Conservation (phyloP, 441 rosid species). For the Adansonia grandidieri region DNA sequence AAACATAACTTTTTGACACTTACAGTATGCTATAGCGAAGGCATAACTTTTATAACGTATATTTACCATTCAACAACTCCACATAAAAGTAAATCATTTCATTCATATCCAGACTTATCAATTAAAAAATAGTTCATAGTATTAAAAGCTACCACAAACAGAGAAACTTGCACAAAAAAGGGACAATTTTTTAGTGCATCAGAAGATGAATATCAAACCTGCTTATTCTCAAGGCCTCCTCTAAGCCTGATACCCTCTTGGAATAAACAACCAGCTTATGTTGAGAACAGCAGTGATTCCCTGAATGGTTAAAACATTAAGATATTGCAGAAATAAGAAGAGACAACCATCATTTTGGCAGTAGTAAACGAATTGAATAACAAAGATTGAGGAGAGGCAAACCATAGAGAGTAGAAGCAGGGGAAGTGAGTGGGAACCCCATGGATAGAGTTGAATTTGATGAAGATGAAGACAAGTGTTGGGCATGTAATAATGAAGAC, state of each 20-base stretch:
- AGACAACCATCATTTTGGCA: neutral
- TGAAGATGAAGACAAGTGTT: slow-evolving; percentile 27
- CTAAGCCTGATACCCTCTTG: slow-evolving; percentile 62
- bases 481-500: slow-evolving; percentile 40
- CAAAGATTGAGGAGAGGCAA: slow-evolving; percentile 20
- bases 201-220: slow-evolving; percentile 39
- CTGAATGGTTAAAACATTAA: slow-evolving; percentile 36
- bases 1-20: neutral
- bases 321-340: neutral
- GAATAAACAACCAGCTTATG: slow-evolving; percentile 44
- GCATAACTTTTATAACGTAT: neutral
- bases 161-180: neutral
- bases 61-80: neutral
- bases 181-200: neutral
- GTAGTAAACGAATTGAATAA: slow-evolving; percentile 13
- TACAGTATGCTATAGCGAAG: neutral
- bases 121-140: neutral
- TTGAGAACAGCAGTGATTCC: slow-evolving; percentile 26
- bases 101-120: neutral
- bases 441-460: slow-evolving; percentile 41
- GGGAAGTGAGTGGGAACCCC: slow-evolving; percentile 46
- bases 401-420: slow-evolving; percentile 49
- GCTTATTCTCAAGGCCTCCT: slow-evolving; percentile 74
- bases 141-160: too few relatives aligned
- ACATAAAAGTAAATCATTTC: neutral